These are phyloP conservation scores for Flaveria ramosissima DNA, from an alignment of 129 eudicot genomes.

Conservation along the genomic window DNA sequence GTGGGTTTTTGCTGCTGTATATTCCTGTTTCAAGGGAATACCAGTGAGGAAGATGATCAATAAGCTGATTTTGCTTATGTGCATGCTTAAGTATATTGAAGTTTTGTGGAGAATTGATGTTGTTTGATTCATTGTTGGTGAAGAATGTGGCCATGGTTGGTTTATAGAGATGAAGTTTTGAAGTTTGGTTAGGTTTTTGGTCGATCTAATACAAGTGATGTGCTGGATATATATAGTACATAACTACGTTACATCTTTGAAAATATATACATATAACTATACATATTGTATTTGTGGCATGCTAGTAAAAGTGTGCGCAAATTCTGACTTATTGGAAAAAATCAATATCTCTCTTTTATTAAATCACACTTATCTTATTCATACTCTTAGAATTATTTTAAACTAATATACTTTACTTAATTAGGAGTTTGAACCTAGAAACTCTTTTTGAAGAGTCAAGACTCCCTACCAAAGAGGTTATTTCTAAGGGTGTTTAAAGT, in stretches of 20 bases:
- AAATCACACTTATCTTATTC: too few species aligned
- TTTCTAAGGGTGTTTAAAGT: too few species aligned
- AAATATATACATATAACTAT: neutral
- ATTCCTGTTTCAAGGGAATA: conserved; percentile 63
- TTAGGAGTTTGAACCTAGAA: too few species aligned
- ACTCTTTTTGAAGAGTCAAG: too few species aligned
- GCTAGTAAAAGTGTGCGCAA: neutral
- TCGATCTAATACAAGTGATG: neutral
- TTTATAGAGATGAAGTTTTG: neutral
- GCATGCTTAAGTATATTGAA: neutral
- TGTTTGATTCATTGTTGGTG: neutral
- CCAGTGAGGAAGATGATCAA: conserved; percentile 35
- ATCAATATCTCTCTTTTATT: too few species aligned
- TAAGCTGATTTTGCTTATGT: neutral
- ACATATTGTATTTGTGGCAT: neutral
- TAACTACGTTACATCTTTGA: neutral
- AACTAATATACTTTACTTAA: too few species aligned
- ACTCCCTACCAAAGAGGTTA: too few species aligned
- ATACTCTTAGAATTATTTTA: too few species aligned
- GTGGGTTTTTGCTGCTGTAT: conserved; percentile 53
- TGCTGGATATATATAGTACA: neutral
- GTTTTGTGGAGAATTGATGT: neutral
- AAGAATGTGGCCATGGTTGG: neutral
- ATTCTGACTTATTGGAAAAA: neutral
- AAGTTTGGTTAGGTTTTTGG: neutral